Base-by-base conservation (phyloP, 768 basidiomycete species). In the Lepiota subincarnata region DNA sequence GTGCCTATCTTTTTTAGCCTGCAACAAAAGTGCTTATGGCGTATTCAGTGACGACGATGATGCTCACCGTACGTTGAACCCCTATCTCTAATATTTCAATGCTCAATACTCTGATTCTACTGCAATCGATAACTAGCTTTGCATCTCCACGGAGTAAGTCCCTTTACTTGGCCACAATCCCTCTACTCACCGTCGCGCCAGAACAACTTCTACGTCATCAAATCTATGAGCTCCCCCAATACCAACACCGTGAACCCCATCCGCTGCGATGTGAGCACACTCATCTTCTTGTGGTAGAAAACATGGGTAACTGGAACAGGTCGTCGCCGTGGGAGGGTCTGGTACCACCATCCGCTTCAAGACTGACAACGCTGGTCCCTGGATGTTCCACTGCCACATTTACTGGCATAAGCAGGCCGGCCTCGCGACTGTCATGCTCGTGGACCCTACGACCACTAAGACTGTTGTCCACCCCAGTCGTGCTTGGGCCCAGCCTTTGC, bases 161-260 rank as follows among this genome's bases (percentile, higher is more conserved):
- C 4, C 7, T 7, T 28, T 28, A 28, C 26, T 28, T 28, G 7
- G 7, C 26, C 26, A 7, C 7, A 7, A 28, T 7, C 12, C 24
- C 28, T n/a, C 36, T 12, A 13, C 7, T 4, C 26, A 28, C 13
- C n/a, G 8, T 11, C 16, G 18, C 10, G 18, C 18, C 14, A 53
- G 52, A 46, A 46, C 44, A 24, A 44, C 2, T 18, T 53, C 28
- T 45, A 53, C 34, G 52, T 53, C 28, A 61, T 74, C 55, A 69
- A 73, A 53, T 66, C 56, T 35, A 69, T 66, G 38, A 54, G 45
- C 16, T 53, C 63, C 20, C 55, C 59, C 8, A 13, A 16, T 2
- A 72, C 70, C 58, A 80, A 80, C 64, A 77, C 70, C 35, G 59
- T 60, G 14, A 81, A 87, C 64, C 87, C 87, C 0, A 72, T 72